phyloP scores from a whole-genome alignment of 2,329 filamentous ascomycete genomes.

The Mycosphaerella sp. region DNA sequence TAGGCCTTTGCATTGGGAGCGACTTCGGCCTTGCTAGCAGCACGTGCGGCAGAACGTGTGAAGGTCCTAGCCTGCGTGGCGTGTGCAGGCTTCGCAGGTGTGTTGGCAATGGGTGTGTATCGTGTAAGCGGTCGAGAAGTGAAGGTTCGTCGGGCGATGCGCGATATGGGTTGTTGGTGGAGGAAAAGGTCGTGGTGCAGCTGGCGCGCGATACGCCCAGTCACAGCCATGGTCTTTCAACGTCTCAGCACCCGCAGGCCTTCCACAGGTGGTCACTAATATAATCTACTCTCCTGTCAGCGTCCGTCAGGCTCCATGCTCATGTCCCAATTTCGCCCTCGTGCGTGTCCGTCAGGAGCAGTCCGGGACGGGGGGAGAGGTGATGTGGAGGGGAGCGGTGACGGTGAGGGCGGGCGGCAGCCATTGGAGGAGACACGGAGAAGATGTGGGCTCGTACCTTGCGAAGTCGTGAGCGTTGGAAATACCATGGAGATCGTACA shows the following conservation, averaged over 20 bases:
- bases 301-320: neutral
- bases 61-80: conserved; percentile 25
- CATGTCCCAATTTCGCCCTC: neutral
- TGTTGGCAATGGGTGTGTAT: conserved; percentile 9
- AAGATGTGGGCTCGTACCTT: conserved; percentile 35
- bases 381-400: conserved; percentile 3
- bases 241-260: conserved; percentile 58
- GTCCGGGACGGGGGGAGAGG: neutral
- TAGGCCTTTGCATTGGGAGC: conserved; percentile 82
- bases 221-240: conserved; percentile 31
- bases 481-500: conserved; percentile 38
- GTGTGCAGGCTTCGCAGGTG: conserved; percentile 12
- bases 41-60: conserved; percentile 24
- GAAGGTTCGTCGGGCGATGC: conserved; percentile 29
- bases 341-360: neutral
- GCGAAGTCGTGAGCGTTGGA: conserved; percentile 49
- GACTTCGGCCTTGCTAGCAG: conserved; percentile 49
- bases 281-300: conserved; percentile 45
- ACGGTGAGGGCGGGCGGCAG: neutral
- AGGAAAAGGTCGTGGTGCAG: conserved; percentile 27
- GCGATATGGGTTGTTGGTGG: conserved; percentile 21
- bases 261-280: conserved; percentile 66
- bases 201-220: conserved; percentile 31
- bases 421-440: neutral
- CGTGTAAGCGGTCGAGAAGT: conserved; percentile 21